phyloP scores from a whole-genome alignment of 257 asterid species.

The Penstemon eatonii region DNA sequence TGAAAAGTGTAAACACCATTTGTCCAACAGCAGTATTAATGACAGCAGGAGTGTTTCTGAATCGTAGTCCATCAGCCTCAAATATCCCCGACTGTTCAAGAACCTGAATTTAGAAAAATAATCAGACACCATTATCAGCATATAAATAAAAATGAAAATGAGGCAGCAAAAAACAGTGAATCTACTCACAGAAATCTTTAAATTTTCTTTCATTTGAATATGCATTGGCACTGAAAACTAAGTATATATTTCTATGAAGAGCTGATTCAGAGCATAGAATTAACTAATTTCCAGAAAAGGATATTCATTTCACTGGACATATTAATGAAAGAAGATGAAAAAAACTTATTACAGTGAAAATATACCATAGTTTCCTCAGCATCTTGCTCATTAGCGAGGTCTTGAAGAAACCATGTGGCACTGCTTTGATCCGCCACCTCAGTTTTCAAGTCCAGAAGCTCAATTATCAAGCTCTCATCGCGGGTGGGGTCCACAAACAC shows the following conservation, averaged over 20 bases:
- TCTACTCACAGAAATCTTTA: not conserved
- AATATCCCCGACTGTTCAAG: constrained; percentile 74
- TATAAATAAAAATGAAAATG: not conserved
- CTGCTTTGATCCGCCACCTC: constrained; percentile 81
- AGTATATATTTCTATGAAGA: not conserved
- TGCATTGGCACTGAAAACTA: not conserved
- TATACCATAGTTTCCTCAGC: constrained; percentile 73
- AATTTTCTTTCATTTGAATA: not conserved
- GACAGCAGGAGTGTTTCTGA: constrained; percentile 52
- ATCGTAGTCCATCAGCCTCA: constrained; percentile 59
- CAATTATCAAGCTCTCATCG: constrained; percentile 90
- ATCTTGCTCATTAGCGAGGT: constrained; percentile 90
- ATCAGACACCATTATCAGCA: not conserved
- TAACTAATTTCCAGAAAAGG: not conserved
- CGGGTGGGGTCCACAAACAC: constrained; percentile 79
- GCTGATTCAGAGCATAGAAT: not conserved
- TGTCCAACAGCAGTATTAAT: constrained; percentile 82
- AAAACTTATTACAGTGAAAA: not conserved
- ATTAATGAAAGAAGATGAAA: not conserved
- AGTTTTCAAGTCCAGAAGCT: constrained; percentile 73
- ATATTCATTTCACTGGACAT: not conserved
- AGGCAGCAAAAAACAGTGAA: constrained; percentile 5
- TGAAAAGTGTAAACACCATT: constrained; percentile 54
- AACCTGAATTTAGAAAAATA: constrained; percentile 47
- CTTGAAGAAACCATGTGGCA: constrained; percentile 92